These are phyloP conservation scores for Trichoderma virens DNA, from an alignment of 495 filamentous ascomycete species.

Conservation along the genomic window DNA sequence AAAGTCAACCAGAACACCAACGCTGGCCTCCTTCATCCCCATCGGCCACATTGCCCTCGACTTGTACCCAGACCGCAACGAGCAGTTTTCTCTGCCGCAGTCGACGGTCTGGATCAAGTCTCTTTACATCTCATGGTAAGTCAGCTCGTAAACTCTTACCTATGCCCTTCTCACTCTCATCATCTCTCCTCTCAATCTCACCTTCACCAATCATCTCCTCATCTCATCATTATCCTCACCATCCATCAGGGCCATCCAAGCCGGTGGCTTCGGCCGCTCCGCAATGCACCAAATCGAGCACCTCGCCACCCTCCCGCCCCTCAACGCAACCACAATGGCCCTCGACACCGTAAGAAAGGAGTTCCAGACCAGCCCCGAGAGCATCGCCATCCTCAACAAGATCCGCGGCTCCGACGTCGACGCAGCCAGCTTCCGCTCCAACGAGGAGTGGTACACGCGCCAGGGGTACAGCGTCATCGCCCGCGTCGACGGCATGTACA, in stretches of 20 bases:
- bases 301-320: constrained; percentile 24
- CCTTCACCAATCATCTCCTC: background rate
- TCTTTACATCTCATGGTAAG: constrained; percentile 28
- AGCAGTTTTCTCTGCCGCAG: constrained; percentile 18
- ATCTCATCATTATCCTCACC: background rate
- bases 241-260: constrained; percentile 19
- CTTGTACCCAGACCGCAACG: constrained; percentile 21
- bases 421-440: constrained; percentile 20
- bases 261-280: constrained; percentile 28
- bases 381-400: background rate
- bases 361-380: constrained; percentile 17
- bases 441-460: constrained; percentile 51
- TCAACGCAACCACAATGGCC: constrained; percentile 25
- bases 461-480: constrained; percentile 45
- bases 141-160: no score
- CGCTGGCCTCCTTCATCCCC: constrained; percentile 25
- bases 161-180: no score
- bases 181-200: background rate
- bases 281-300: constrained; percentile 29
- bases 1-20: constrained; percentile 22
- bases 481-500: background rate
- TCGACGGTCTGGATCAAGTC: constrained; percentile 26
- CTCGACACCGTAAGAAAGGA: constrained; percentile 28
- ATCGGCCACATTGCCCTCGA: constrained; percentile 35
- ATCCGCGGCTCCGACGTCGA: background rate